Conservation (phyloP, 2,329 filamentous ascomycete genomes). For the Xylaria digitata region DNA sequence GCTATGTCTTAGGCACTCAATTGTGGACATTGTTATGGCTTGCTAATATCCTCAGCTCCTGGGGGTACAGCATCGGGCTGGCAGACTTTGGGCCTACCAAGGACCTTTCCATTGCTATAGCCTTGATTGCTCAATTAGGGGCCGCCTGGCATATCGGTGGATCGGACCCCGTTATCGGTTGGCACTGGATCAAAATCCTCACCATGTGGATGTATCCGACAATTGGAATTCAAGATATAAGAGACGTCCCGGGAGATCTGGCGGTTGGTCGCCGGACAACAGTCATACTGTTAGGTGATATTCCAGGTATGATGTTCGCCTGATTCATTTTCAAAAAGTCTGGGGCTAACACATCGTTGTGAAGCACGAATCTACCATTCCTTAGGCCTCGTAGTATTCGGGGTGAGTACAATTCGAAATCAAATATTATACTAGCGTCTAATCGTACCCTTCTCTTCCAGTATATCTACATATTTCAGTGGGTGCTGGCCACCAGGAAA, state of each 20-base stretch:
- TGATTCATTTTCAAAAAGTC: background rate
- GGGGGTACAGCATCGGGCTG: constrained; percentile 16
- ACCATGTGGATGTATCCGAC: constrained; percentile 21
- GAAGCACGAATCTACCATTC: constrained; percentile 24
- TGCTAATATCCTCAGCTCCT: constrained; percentile 1
- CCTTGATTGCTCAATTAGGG: constrained; percentile 12
- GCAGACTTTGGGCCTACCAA: constrained; percentile 20
- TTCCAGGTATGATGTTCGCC: constrained; percentile 11
- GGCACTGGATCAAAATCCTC: constrained; percentile 20
- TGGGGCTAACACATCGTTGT: background rate
- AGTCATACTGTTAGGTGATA: constrained; percentile 20
- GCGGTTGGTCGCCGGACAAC: constrained; percentile 21
- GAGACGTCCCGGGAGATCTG: constrained; percentile 21
- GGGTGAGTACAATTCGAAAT: constrained; percentile 3
- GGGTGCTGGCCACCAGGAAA: constrained; percentile 8
- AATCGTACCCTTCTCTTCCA: background rate
- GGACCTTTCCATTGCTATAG: constrained; percentile 8
- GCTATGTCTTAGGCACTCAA: constrained; percentile 14
- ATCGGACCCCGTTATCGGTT: background rate
- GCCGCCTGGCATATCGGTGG: constrained; percentile 24
- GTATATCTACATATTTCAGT: constrained; percentile 18
- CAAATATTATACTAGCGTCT: background rate
- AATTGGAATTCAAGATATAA: constrained; percentile 25
- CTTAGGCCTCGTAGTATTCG: constrained; percentile 5
- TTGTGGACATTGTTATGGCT: constrained; percentile 17